phyloP scores from a whole-genome alignment of 108 stramenopile genomes.

The Fragilaria radians region DNA sequence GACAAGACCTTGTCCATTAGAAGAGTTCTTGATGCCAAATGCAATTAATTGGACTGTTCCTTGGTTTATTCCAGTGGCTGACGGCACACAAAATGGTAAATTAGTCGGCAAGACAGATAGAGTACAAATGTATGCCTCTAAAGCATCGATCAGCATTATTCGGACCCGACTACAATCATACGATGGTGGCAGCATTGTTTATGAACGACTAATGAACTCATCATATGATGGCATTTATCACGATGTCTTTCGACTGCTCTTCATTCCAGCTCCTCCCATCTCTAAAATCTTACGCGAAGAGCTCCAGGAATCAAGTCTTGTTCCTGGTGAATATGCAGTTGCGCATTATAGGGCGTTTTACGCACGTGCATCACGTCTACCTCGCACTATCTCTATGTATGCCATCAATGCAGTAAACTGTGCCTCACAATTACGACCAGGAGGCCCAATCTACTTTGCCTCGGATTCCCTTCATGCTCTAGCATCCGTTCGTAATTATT shows the following conservation, averaged over 20 bases:
- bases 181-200: slow-evolving; percentile 14
- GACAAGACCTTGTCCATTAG: slow-evolving; percentile 27
- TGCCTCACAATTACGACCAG: slow-evolving; percentile 18
- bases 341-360: slow-evolving; percentile 44
- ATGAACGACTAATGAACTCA: not conserved
- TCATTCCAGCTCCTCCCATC: slow-evolving; percentile 39
- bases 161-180: slow-evolving; percentile 22
- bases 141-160: slow-evolving; percentile 43
- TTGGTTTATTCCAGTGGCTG: too few species aligned
- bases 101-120: too few species aligned
- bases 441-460: slow-evolving; percentile 33
- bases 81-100: too few species aligned
- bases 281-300: slow-evolving; percentile 11
- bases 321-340: slow-evolving; percentile 27
- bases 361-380: not conserved
- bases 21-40: slow-evolving; percentile 43
- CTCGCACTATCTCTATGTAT: not conserved
- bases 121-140: not conserved
- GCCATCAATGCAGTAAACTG: slow-evolving; percentile 39
- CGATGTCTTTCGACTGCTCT: slow-evolving; percentile 23
- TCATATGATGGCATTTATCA: slow-evolving; percentile 21
- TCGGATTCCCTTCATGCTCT: slow-evolving; percentile 25
- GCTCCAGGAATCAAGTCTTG: slow-evolving; percentile 18
- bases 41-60: not conserved
- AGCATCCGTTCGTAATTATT: slow-evolving; percentile 1